Conservation (phyloP, 768 basidiomycete genomes). For the Tylopilus vinaceipallidus region DNA sequence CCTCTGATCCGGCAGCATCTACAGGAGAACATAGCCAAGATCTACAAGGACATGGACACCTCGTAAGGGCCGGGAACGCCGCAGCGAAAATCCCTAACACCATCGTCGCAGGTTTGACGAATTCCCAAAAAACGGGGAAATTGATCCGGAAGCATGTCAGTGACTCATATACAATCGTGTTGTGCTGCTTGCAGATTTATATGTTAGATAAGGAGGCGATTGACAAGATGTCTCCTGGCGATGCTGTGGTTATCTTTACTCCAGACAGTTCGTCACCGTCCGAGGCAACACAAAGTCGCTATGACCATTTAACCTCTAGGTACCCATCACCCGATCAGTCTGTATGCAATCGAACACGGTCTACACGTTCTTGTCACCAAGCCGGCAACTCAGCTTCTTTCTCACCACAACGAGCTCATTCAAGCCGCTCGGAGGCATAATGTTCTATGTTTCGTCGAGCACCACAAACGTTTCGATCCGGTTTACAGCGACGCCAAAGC, state of each 20-base stretch:
- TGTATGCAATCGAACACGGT: constrained; percentile 81
- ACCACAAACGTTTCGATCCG: constrained; percentile 90
- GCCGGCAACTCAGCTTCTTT: constrained; percentile 83
- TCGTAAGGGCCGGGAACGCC: constrained; percentile 46
- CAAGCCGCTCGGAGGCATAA: constrained; percentile 74
- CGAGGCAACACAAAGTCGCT: not conserved
- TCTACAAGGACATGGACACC: constrained; percentile 86
- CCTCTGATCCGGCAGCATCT: constrained; percentile 82
- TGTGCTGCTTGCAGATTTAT: not conserved
- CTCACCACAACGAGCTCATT: constrained; percentile 79
- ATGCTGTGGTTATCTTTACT: constrained; percentile 92
- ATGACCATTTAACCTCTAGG: constrained; percentile 36
- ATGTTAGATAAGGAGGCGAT: constrained; percentile 80
- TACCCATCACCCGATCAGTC: constrained; percentile 82
- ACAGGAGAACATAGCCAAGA: constrained; percentile 74
- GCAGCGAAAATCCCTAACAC: not conserved
- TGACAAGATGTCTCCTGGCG: constrained; percentile 70
- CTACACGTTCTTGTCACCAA: constrained; percentile 92
- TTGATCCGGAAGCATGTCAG: constrained; percentile 83
- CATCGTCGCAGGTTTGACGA: constrained; percentile 59
- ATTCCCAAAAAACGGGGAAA: constrained; percentile 67
- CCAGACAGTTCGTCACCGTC: constrained; percentile 66
- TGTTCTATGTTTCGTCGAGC: constrained; percentile 91
- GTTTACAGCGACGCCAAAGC: constrained; percentile 90
- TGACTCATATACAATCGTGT: constrained; percentile 10